A percentile compares a stretch with the other conserved stretches of the same genome.
Evolutionary conservation across 306 rosid genomes (phyloP).

Genomic region (Echinosophora koreensis): DNA sequence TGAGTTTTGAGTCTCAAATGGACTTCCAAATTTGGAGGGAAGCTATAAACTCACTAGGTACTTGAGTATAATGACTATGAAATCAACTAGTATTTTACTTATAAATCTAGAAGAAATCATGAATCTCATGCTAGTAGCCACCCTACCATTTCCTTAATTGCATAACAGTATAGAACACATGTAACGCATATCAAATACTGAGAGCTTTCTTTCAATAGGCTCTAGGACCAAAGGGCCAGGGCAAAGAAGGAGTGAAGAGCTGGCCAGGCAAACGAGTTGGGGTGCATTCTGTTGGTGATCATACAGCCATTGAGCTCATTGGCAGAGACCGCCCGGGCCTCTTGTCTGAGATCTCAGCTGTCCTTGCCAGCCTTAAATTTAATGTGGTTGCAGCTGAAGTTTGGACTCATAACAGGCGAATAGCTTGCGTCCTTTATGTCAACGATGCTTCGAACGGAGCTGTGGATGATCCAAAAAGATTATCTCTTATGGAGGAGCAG

Average conservation of each 20-base stretch:
- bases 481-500: slow-evolving; percentile 77
- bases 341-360: slow-evolving; percentile 83
- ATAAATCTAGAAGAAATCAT: slow-evolving; percentile 15
- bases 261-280: slow-evolving; percentile 73
- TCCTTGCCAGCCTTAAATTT: slow-evolving; percentile 71
- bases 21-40: slow-evolving; percentile 17
- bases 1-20: slow-evolving; percentile 1
- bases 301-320: slow-evolving; percentile 73
- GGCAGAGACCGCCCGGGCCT: slow-evolving; percentile 89
- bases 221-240: slow-evolving; percentile 85
- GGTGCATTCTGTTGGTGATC: slow-evolving; percentile 71
- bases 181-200: slow-evolving; percentile 44
- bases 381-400: slow-evolving; percentile 83
- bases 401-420: slow-evolving; percentile 81
- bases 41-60: neutral
- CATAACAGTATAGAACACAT: neutral
- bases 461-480: slow-evolving; percentile 59
- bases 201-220: slow-evolving; percentile 68
- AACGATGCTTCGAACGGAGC: slow-evolving; percentile 58
- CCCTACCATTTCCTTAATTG: slow-evolving; percentile 23
- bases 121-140: neutral
- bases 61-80: neutral
- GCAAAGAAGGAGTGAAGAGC: slow-evolving; percentile 58
- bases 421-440: slow-evolving; percentile 77
- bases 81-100: neutral